These are phyloP conservation scores for Triticum aestivum DNA, from an alignment of 176 grass and related monocot species.

Conservation along the genomic window IWGSC_CS_RefSeq_v2.1 NC_057794.1:558923273-558923772, in stretches of 20 bases:
- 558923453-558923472: neutral
- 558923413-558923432: constrained; percentile 27
- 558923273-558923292: constrained; percentile 41
- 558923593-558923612: constrained; percentile 14
- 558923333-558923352: constrained; percentile 71
- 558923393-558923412: constrained; percentile 89
- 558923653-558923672: neutral
- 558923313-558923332: constrained; percentile 58
- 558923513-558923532: neutral
- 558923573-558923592: neutral
- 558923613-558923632: neutral
- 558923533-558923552: neutral
- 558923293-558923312: constrained; percentile 16
- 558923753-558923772: constrained; percentile 92
- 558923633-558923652: neutral
- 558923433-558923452: constrained; percentile 6
- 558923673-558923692: constrained; percentile 72
- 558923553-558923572: neutral
- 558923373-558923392: constrained; percentile 72
- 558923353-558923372: constrained; percentile 45
- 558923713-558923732: constrained; percentile 90
- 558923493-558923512: neutral
- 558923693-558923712: constrained; percentile 73
- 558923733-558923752: constrained; percentile 98
- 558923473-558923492: neutral